Evolutionary conservation across 2,329 filamentous ascomycete species (phyloP), one percentile per base, ranked within the genome.

Genomic region (Hypoxylon sp.): DNA sequence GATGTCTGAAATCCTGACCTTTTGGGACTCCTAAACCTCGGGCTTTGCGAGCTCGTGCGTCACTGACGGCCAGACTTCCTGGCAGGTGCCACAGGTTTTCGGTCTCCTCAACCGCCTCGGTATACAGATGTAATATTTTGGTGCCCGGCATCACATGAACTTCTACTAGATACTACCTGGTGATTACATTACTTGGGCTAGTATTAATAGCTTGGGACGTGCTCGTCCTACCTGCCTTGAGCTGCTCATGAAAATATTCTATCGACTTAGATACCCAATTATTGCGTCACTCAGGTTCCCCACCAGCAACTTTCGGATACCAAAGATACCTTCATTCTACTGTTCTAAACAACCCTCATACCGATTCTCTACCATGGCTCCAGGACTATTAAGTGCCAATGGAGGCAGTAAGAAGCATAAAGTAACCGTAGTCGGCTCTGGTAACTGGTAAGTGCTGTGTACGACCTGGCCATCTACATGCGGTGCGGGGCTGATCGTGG

Each of bases 351-450:
- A 37, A 8, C 68, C 65, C 28, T 71, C 64, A 4, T 59, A 56
- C 13, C 60, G 61, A 52, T 58, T 65, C 17, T 68, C 65, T 62
- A 73, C 67, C 15, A 76, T 75, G 73, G 65, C 72, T 11, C 61
- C 73, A 10, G 72, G 67, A 68, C 59, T 73, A 28, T 56, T 84
- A 43, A 83, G 81, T 62, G 79, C 84, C 58, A 79, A 85, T 67
- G 81, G 83, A 67, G 81, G 82, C 66, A 91, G 83, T 65, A 91
- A 88, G 81, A 93, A 91, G 80, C 93, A 97, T 86, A 96, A 93
- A 84, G 92, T 97, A 74, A 94, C 93, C 65, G 88, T 99, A 54
- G 87, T 99, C 70, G 95, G 95, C 72, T 98, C 94, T 54, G 95
- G 95, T 73, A 99, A 99, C 80, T 99, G 95, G 93, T 94, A 83